phyloP scores from a whole-genome alignment of 306 rosid genomes.

The Prunus kanzakura region DNA sequence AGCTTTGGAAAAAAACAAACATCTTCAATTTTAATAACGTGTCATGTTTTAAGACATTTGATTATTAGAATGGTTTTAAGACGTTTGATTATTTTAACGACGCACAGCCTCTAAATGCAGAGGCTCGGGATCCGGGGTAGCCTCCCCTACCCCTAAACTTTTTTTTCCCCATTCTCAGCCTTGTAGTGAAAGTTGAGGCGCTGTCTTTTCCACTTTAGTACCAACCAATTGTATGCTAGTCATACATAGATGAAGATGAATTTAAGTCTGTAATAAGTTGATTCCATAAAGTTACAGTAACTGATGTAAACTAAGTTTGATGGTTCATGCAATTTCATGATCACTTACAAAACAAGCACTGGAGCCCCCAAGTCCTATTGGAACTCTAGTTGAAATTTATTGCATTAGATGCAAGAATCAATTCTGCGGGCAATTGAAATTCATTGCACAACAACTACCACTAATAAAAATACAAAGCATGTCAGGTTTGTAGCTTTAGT shows the following conservation, averaged over 20 bases:
- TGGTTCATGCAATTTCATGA: background rate
- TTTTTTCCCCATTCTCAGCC: too few relatives aligned
- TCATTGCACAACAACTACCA: background rate
- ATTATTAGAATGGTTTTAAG: too few relatives aligned
- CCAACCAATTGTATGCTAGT: background rate
- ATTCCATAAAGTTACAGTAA: background rate
- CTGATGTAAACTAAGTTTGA: background rate
- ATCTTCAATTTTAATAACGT: too few relatives aligned
- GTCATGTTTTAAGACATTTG: too few relatives aligned
- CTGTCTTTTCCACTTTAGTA: background rate
- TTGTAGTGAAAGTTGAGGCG: too few relatives aligned
- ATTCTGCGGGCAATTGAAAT: background rate
- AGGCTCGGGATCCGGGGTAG: too few relatives aligned
- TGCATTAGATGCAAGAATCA: conserved; percentile 13
- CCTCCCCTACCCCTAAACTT: too few relatives aligned
- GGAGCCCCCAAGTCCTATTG: background rate
- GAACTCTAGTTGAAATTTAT: background rate
- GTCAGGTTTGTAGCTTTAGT: background rate
- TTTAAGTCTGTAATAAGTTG: background rate
- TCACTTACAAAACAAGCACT: background rate
- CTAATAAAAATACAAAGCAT: background rate
- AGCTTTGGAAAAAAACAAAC: too few relatives aligned
- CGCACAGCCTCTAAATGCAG: too few relatives aligned
- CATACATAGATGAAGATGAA: background rate
- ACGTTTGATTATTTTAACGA: too few relatives aligned